Base-by-base conservation (phyloP, 371 early-diverging fungal species). In the Mucor lusitanicus region DNA sequence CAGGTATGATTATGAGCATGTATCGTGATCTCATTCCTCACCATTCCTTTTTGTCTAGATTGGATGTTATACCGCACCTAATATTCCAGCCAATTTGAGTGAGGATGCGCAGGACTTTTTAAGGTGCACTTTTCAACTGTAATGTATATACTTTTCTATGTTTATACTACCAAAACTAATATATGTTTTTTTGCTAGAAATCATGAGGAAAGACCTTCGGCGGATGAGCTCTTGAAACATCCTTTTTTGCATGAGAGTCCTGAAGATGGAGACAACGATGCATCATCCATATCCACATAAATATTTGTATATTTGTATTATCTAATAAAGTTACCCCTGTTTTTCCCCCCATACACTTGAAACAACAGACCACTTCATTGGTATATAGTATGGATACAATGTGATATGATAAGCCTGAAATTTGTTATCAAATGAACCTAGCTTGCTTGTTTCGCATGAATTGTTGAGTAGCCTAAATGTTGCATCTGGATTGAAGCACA, bases 1-100 rank as follows among this genome's bases (percentile, higher is more conserved):
- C 88, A 90, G 78, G 86, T 87, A 69, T 54, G 58, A 25, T 28
- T 12, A 6, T 2, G 11, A 13, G 13, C 1, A 5, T 37, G 37
- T 6, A 13, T 13, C 2, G 0, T 7, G 37, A 5, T 13, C 5
- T 5, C 13, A 37, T 37, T 13, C 15, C 2, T 13, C 13, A 13
- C 11, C 37, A 19, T n/a, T 7, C n/a, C n/a, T n/a, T 7, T 15
- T 19, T 15, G 12, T 60, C 40, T 80, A 89, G 83, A 92, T 95
- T 64, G 97, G 97, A 19, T 87, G 87, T 66, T 87, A 91, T 61
- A 87, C 88, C 48, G 79, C 88, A 6, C 96, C 99, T 0, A 91
- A 90, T 63, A 84, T 94, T 37, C 95, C 97, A 2, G 77, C 84
- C 25, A 81, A 83, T 61, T 78, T 94, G 54, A 90, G 92, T 8